These are phyloP conservation scores for Lentinula lateritia DNA, from an alignment of 768 basidiomycete species.

Conservation along the genomic window DNA sequence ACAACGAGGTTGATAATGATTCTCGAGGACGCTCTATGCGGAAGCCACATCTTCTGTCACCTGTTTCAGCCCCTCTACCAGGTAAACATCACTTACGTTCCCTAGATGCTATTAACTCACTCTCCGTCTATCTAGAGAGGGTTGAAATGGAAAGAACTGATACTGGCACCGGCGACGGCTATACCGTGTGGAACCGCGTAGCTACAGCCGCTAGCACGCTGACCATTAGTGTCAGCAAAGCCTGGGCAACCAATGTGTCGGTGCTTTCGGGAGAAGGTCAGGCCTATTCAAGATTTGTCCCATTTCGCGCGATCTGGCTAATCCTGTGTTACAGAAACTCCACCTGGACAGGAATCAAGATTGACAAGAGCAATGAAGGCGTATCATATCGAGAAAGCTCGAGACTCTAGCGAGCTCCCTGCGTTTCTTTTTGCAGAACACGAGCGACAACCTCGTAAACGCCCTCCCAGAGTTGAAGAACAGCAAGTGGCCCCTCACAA, in stretches of 20 bases:
- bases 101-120: neutral
- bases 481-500: neutral
- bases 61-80: neutral
- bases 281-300: conserved; percentile 5
- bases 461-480: neutral
- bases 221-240: conserved; percentile 53
- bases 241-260: conserved; percentile 43
- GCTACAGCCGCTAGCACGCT: conserved; percentile 47
- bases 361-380: conserved; percentile 63
- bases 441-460: conserved; percentile 35
- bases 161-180: conserved; percentile 29
- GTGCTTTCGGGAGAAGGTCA: conserved; percentile 41
- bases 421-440: conserved; percentile 27
- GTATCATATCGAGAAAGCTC: conserved; percentile 59
- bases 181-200: conserved; percentile 51
- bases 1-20: conserved; percentile 6
- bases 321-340: conserved; percentile 30
- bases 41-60: neutral
- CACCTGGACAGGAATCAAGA: conserved; percentile 52
- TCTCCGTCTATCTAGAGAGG: neutral
- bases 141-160: neutral
- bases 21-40: neutral
- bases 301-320: neutral
- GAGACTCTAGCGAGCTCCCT: conserved; percentile 32
- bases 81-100: neutral